Evolutionary conservation across 768 basidiomycete species (phyloP).

Genomic region (Mycena haematopus): DNA sequence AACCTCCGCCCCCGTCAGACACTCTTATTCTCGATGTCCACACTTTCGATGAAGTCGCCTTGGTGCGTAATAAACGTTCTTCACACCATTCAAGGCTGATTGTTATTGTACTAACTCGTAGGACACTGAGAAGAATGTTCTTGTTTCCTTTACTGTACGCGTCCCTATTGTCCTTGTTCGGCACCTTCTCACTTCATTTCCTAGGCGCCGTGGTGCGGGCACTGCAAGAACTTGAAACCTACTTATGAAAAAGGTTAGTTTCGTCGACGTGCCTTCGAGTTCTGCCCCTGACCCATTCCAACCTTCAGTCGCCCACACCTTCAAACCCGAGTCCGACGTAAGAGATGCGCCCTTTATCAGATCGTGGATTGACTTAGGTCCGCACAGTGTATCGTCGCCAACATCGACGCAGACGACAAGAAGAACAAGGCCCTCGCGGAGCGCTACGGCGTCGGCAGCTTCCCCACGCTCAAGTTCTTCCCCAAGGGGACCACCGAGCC

Average conservation of each 20-base stretch:
- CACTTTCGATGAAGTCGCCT: constrained; percentile 78
- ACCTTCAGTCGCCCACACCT: constrained; percentile 72
- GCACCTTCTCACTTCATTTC: constrained; percentile 18
- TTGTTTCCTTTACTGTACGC: constrained; percentile 82
- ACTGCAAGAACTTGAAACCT: constrained; percentile 93
- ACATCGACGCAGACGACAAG: constrained; percentile 88
- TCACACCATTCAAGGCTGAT: neutral
- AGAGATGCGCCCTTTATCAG: constrained; percentile 31
- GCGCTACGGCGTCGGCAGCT: constrained; percentile 78
- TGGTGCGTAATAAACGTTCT: constrained; percentile 47
- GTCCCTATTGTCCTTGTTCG: constrained; percentile 13
- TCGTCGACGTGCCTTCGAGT: neutral
- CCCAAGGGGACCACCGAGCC: constrained; percentile 70
- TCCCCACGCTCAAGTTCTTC: constrained; percentile 98
- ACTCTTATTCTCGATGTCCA: constrained; percentile 69
- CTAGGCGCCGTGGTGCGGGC: constrained; percentile 86
- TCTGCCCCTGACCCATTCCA: neutral
- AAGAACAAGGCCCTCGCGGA: constrained; percentile 73
- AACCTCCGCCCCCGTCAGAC: constrained; percentile 79
- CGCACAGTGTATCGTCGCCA: constrained; percentile 83
- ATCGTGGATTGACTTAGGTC: constrained; percentile 18
- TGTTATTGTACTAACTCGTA: constrained; percentile 33
- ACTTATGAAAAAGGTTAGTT: constrained; percentile 75
- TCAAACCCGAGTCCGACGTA: constrained; percentile 79
- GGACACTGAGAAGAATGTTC: constrained; percentile 78